These are phyloP conservation scores for Pythium rhizo-oryzae DNA, from an alignment of 352 stramenopile genomes.

Conservation along the genomic window DNA sequence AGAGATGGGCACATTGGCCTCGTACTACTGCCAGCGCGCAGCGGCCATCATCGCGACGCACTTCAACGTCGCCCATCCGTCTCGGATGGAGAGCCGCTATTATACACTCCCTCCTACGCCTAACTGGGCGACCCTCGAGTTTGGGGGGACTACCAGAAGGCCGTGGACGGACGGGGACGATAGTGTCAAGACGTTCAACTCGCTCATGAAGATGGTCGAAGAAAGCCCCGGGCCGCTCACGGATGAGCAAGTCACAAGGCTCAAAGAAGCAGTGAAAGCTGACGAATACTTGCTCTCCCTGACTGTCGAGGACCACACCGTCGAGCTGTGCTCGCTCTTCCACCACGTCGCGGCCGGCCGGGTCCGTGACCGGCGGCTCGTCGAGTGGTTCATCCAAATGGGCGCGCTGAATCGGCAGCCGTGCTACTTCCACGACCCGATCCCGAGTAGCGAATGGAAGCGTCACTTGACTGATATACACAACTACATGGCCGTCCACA, in stretches of 20 bases:
- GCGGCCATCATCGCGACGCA: neutral
- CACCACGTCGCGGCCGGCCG: constrained; percentile 37
- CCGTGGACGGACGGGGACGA: neutral
- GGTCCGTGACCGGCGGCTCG: constrained; percentile 30
- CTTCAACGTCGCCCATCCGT: neutral
- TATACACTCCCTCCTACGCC: constrained; percentile 3
- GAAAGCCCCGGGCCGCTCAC: neutral
- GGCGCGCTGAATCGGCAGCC: constrained; percentile 11
- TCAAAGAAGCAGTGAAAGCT: neutral
- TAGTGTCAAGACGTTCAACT: neutral
- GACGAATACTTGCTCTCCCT: neutral
- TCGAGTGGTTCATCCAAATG: constrained; percentile 49
- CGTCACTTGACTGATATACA: neutral
- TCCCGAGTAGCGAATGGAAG: neutral
- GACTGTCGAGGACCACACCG: neutral
- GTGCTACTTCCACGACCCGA: constrained; percentile 3
- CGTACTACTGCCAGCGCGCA: constrained; percentile 1
- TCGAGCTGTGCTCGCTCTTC: constrained; percentile 11
- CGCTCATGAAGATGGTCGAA: neutral
- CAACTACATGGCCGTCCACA: constrained; percentile 7
- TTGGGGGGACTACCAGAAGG: neutral
- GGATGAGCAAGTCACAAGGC: neutral
- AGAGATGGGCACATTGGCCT: neutral
- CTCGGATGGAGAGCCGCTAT: neutral
- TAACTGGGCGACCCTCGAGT: constrained; percentile 1